Evolutionary conservation across 768 basidiomycete genomes (phyloP), one percentile per base, ranked within the genome.

Genomic region (Galerina sulciceps): DNA sequence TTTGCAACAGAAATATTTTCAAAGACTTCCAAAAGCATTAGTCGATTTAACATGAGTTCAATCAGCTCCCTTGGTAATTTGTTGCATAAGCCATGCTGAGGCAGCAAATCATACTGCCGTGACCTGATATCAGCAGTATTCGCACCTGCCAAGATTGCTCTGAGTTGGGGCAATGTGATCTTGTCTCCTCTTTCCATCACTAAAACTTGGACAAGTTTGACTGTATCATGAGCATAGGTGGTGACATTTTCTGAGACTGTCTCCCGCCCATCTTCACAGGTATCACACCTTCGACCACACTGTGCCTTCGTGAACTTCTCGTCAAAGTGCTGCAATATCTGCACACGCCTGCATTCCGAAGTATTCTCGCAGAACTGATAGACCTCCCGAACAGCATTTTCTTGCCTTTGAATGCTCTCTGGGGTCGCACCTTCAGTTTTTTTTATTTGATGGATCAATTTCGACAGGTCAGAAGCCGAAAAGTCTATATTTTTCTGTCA

Each of bases 271-370:
- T 82, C 76, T 42, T 81, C 73, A 69, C 97, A 99, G 61, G 93
- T 95, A 71, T 99, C 92, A 71, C 97, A 99, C 4, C 81, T 79
- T 40, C 79, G 76, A 37, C 82, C 72, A 68, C 97, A 99, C 14
- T 85, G 63, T 22, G 69, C 75, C 34, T 81, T 75, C 59, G 89
- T 82, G 73, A 98, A 98, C 9, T 77, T 76, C 70, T 99, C 93
- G 60, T 85, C 87, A 65, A 97, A 99, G 72, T 93, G 92, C n/a
- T 83, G 81, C 15, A 99, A 83, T n/a, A 98, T 78, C 64, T 93
- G 91, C 5, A 84, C 80, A 2, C 97, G 89, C 13, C 97, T 88
- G 67, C 97, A 99, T 63, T 91, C 90, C 23, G 88, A 84, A 49
- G 85, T 81, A 72, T 97, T 94, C 57, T 75, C 69, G 72, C 93